Conservation (phyloP, 2,329 filamentous ascomycete genomes). For the Cordyceps fumosorosea region DNA sequence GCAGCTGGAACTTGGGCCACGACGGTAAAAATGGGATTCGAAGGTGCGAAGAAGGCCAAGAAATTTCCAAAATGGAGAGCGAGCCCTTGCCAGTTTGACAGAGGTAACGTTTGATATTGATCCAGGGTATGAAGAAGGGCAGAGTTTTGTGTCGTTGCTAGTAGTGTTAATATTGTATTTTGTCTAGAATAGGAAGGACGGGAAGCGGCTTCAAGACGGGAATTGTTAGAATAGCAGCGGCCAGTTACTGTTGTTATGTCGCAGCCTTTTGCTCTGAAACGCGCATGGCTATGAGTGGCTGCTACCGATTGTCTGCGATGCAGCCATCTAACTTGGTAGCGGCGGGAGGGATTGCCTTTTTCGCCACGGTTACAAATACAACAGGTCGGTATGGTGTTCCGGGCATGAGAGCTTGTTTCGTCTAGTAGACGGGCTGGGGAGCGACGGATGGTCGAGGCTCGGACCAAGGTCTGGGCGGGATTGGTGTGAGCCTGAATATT, state of each 20-base stretch:
- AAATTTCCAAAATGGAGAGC: neutral
- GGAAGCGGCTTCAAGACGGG: slow-evolving; percentile 6
- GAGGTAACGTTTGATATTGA: slow-evolving; percentile 1
- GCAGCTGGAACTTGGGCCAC: neutral
- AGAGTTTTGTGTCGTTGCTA: neutral
- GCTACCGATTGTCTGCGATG: neutral
- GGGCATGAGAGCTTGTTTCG: neutral
- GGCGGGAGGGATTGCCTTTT: neutral
- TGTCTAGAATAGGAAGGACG: neutral
- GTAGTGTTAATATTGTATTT: neutral
- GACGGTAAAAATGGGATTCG: neutral
- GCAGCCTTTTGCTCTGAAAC: neutral
- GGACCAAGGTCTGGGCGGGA: neutral
- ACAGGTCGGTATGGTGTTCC: neutral
- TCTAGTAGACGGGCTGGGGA: neutral
- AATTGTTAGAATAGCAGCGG: slow-evolving; percentile 1
- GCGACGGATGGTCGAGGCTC: neutral
- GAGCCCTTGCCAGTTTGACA: neutral
- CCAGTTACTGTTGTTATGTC: neutral
- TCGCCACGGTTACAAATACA: neutral
- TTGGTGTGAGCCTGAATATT: slow-evolving; percentile 9
- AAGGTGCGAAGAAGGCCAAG: neutral
- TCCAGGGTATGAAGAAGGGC: neutral
- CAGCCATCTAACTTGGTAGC: neutral
- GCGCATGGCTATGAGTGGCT: neutral